Conservation (phyloP, 2,329 filamentous ascomycete species). For the Aaosphaeria arxii region DNA sequence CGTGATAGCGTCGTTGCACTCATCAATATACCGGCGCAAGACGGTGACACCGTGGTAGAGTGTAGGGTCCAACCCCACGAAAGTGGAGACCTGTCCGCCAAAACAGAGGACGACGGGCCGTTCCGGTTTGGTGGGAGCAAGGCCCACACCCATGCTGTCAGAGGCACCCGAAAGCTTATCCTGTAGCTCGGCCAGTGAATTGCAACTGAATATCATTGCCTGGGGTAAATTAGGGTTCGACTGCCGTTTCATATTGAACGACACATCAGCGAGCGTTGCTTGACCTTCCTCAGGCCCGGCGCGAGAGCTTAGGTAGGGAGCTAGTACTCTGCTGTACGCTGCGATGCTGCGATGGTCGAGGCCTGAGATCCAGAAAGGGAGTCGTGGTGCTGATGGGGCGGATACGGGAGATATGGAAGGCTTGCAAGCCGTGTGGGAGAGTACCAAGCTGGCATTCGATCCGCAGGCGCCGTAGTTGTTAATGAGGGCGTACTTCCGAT, state of each 20-base stretch:
- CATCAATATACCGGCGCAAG: constrained; percentile 9
- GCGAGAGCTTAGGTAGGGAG: neutral
- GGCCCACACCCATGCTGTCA: neutral
- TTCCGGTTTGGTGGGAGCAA: neutral
- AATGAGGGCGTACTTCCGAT: constrained; percentile 21
- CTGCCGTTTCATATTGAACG: constrained; percentile 1
- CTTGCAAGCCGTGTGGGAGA: neutral
- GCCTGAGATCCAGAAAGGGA: constrained; percentile 5
- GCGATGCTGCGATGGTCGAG: constrained; percentile 3
- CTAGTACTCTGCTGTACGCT: neutral
- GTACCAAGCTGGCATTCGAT: constrained; percentile 7
- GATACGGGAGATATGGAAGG: neutral
- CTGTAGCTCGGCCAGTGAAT: constrained; percentile 1
- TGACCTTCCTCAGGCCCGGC: neutral
- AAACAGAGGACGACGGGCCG: constrained; percentile 12
- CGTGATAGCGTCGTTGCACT: constrained; percentile 9
- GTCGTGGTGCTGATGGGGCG: neutral
- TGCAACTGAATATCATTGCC: neutral
- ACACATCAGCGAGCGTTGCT: neutral
- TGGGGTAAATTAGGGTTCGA: constrained; percentile 1
- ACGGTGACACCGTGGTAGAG: constrained; percentile 5
- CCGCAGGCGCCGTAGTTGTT: constrained; percentile 40
- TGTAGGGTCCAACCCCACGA: constrained; percentile 3
- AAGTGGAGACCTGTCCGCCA: constrained; percentile 10
- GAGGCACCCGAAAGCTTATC: neutral